Evolutionary conservation across 1,284 basidiomycete genomes (phyloP).

Genomic region (Ceratobasidium sp.): DNA sequence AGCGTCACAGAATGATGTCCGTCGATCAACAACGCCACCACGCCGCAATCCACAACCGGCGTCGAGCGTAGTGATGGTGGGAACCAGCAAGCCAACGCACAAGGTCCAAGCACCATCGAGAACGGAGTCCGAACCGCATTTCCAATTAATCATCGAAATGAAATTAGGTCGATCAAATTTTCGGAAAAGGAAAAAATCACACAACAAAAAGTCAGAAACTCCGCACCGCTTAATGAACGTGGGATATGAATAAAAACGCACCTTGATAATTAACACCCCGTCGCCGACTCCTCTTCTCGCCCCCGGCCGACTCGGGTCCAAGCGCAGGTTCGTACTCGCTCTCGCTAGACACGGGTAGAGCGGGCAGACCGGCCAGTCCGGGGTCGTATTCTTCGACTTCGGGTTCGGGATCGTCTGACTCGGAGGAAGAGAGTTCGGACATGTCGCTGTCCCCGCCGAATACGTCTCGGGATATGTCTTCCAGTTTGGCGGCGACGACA

Average conservation of each 20-base stretch:
- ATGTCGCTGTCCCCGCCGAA: slow-evolving; percentile 34
- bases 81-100: no score
- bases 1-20: neutral
- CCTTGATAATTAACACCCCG: slow-evolving; percentile 12
- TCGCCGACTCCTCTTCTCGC: neutral
- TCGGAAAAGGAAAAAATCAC: no score
- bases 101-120: no score
- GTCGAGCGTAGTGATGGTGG: no score
- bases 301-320: neutral
- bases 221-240: neutral
- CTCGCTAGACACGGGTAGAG: slow-evolving; percentile 15
- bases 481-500: neutral
- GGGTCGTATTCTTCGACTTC: slow-evolving; percentile 30
- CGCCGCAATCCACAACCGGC: no score
- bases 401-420: neutral
- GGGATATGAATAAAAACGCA: neutral
- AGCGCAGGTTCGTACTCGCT: slow-evolving; percentile 20
- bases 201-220: neutral
- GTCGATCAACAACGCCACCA: no score
- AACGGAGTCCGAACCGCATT: neutral
- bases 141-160: neutral
- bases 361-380: slow-evolving; percentile 19
- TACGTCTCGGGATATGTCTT: neutral
- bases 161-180: neutral
- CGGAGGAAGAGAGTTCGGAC: slow-evolving; percentile 3